phyloP scores from a whole-genome alignment of 805 yeast species.

The Sugiyamaella marilandica region DNA sequence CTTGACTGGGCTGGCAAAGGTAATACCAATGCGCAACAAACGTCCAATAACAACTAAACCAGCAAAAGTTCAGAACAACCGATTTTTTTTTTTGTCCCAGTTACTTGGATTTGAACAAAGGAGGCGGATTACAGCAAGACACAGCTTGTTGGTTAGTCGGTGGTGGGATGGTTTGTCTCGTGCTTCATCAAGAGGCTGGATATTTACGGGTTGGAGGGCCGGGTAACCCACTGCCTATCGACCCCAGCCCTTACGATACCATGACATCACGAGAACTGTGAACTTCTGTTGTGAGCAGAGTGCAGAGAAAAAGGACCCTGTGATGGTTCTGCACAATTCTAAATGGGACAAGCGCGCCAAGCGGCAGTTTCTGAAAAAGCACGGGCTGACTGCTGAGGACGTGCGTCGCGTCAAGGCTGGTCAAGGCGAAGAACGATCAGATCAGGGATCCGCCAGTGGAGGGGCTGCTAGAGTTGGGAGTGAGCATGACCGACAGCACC shows the following conservation, averaged over 20 bases:
- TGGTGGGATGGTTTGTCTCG: no score
- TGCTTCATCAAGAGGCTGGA: no score
- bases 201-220: no score
- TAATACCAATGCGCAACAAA: not conserved
- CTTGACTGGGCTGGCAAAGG: not conserved
- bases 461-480: no score
- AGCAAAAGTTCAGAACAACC: no score
- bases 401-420: not conserved
- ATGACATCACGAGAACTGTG: no score
- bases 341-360: slow-evolving; percentile 51
- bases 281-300: no score
- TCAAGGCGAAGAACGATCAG: slow-evolving; percentile 6
- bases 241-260: no score
- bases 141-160: no score
- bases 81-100: not conserved
- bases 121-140: no score
- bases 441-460: not conserved
- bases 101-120: not conserved
- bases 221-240: no score
- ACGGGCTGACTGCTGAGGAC: slow-evolving; percentile 30
- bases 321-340: slow-evolving; percentile 50
- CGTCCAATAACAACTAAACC: not conserved
- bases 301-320: not conserved
- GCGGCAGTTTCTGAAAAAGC: slow-evolving; percentile 40
- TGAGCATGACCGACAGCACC: no score